Evolutionary conservation across 768 basidiomycete species (phyloP), one percentile per base, ranked within the genome.

Genomic region (Tulasnella sp.): DNA sequence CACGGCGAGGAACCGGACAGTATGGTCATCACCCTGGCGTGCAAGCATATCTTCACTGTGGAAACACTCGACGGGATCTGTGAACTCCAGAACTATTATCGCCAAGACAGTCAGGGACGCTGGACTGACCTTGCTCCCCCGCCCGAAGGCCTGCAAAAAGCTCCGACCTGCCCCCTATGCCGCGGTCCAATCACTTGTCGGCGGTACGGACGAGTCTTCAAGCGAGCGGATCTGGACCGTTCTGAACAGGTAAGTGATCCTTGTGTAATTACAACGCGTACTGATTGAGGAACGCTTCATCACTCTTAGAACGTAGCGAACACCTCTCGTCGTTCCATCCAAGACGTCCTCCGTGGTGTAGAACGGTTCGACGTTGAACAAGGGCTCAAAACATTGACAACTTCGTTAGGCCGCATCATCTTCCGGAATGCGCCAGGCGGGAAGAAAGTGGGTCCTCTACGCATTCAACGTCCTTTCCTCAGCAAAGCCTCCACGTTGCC

Each of bases 11-110:
- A 71, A 1, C 51, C 79, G 30, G 78, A 80, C 60, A 77, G 80
- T 34, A 68, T 80, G 11, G 65, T 82, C 51, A 81, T 86, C 65
- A 83, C 83, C 0, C 74, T 85, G 0, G 71, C 71, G 10, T 87
- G 86, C 66, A 63, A 76, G 0, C 86, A 88, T 68, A 69, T 77
- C 2, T 86, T 87, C 67, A 86, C 86, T 0, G 78, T 85, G 15
- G 84, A 84, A 67, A 83, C 82, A 0, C 73, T 88, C n/a, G 85
- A 88, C 63, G 84, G 83, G 0, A 71, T 75, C 44, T 80, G 78
- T 62, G 66, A 70, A 10, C 73, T 87, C 68, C 44, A 51, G 0
- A 74, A 78, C 3, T 83, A 77, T 65, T 87, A 87, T 66, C 63
- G 56, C 1, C 66, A 68, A 51, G 69, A 74, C 4, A 51, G 5